phyloP scores from a whole-genome alignment of 2,329 filamentous ascomycete species.

The Ophiostoma perfectum region DNA sequence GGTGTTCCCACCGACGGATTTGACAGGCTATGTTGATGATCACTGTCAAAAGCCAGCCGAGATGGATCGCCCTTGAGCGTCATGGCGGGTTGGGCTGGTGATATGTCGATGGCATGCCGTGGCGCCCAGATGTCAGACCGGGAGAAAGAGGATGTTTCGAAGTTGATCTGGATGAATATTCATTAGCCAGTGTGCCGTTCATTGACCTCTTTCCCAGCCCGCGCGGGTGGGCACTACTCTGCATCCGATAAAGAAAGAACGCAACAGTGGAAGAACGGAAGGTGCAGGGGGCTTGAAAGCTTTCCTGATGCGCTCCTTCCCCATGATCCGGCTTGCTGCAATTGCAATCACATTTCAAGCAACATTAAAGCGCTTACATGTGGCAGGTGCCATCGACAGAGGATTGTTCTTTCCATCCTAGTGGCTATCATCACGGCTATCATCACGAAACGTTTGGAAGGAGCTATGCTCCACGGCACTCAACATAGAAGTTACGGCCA shows the following conservation, averaged over 20 bases:
- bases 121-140: not conserved
- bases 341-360: not conserved
- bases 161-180: too few species aligned
- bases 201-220: too few species aligned
- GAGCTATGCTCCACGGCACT: too few species aligned
- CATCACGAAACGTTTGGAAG: not conserved
- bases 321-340: not conserved
- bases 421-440: not conserved
- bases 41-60: not conserved
- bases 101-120: not conserved
- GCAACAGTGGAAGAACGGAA: not conserved
- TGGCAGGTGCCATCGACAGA: not conserved
- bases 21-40: not conserved
- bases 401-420: not conserved
- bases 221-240: not conserved
- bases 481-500: too few species aligned
- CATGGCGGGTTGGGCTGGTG: not conserved
- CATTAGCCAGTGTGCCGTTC: too few species aligned
- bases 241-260: not conserved
- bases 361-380: not conserved
- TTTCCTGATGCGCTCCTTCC: slow-evolving; percentile 6
- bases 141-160: not conserved
- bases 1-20: not conserved
- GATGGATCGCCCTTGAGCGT: not conserved
- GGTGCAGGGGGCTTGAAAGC: not conserved